Evolutionary conservation across 73 alveolate genomes (phyloP), one percentile per base, ranked within the genome.

Genomic region (Paramecium sexaurelia): DNA sequence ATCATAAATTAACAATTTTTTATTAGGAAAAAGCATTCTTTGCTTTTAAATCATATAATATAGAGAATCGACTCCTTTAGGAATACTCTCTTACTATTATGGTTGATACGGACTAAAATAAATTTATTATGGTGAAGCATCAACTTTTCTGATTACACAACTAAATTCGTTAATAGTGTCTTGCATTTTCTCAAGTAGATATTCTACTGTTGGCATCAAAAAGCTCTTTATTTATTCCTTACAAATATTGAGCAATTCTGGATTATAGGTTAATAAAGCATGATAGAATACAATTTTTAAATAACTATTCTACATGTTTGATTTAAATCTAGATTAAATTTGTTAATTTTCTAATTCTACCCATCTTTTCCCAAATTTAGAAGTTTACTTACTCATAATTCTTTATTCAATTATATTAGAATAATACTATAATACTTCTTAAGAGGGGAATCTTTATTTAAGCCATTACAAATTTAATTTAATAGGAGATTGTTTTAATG

Each of bases 1-100:
- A 92, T 99, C 99, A 85, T 98, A 98, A 86, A 98, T 98, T 57
- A 99, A 97, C 17, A 97, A 92, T 91, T 97, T 98, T 88, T 98
- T 98, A 92, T 98, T 99, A 32, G 99, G 99, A 94, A 97, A 98
- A 35, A 85, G 92, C 90, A 78, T 78, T 43, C 90, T 78, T 41
- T 39, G 41, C 20, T 40, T 78, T 78, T 78, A 33, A n/a, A 78
- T 41, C 75, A 78, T 78, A 36, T 17, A 24, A 19, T 17, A 78
- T 20, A 78, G 3, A 22, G 61, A 20, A 39, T 78, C 90, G 0
- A 45, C 10, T 1, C 55, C 75, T 20, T 39, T 17, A 8, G 73
- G 68, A 10, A 43, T 45, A 2, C 10, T 2, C 39, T 78, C 71
- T 15, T 24, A 6, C 22, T 39, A 45, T 22, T 78, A n/a, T 22